Conservation (phyloP, 352 stramenopile species). For the Globisporangium viniferum region DNA sequence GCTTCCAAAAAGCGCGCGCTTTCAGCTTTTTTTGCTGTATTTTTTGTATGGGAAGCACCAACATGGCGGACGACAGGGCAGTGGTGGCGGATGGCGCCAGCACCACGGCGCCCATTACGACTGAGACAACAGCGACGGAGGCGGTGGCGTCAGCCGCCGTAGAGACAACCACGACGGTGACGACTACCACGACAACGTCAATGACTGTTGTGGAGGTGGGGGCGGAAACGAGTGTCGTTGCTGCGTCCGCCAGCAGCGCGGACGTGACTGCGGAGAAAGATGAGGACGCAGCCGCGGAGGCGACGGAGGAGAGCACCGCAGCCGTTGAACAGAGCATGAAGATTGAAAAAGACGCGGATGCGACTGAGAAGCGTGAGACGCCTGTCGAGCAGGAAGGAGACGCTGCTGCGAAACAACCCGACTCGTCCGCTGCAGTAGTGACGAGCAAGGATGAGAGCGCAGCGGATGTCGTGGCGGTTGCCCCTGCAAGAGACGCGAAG, state of each 20-base stretch:
- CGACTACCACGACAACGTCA: background rate
- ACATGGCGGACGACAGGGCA: background rate
- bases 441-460: background rate
- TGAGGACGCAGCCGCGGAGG: background rate
- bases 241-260: background rate
- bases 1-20: no score
- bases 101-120: background rate
- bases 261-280: background rate
- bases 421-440: background rate
- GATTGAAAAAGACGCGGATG: background rate
- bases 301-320: background rate
- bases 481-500: background rate
- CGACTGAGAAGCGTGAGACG: background rate
- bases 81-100: background rate
- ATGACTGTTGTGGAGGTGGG: background rate
- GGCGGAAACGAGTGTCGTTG: background rate
- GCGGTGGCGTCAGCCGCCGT: background rate
- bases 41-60: conserved; percentile 14
- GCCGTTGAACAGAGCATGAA: background rate
- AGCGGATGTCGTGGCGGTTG: no score
- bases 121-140: background rate
- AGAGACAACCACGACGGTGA: background rate
- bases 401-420: background rate
- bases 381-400: background rate
- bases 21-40: background rate